Evolutionary conservation across 2,329 filamentous ascomycete species (phyloP).

Genomic region (Fusarium sublunatum): DNA sequence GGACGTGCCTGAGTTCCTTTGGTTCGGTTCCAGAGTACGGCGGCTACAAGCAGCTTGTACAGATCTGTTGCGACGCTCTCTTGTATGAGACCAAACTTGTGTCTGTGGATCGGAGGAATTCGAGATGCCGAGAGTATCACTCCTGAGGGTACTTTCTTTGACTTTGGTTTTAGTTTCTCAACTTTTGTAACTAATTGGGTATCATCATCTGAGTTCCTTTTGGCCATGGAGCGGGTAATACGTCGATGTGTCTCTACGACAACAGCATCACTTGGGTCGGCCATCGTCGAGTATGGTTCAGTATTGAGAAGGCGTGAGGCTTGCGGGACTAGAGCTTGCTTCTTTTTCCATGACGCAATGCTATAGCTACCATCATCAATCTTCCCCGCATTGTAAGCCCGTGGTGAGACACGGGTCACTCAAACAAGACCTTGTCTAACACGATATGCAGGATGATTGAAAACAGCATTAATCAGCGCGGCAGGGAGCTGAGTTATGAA

Average conservation of each 20-base stretch:
- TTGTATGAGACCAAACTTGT: conserved; percentile 26
- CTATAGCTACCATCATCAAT: neutral
- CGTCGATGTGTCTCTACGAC: neutral
- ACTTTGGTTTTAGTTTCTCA: neutral
- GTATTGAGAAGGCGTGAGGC: neutral
- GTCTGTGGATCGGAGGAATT: neutral
- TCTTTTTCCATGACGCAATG: neutral
- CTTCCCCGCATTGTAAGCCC: too few relatives aligned
- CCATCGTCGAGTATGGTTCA: neutral
- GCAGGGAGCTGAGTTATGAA: neutral
- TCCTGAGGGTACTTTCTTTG: neutral
- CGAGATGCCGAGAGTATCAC: conserved; percentile 8
- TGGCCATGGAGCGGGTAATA: conserved; percentile 24
- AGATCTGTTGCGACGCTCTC: conserved; percentile 23
- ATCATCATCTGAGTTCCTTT: neutral
- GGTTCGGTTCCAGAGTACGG: conserved; percentile 31
- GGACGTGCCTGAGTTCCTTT: conserved; percentile 28
- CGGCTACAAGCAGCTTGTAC: conserved; percentile 25
- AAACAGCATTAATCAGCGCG: neutral
- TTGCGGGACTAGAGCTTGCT: neutral
- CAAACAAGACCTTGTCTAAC: neutral
- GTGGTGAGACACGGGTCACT: neutral
- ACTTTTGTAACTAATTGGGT: neutral
- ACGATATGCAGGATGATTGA: neutral
- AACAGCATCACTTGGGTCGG: neutral